Percentiles rank a stretch among this genome's conserved stretches.
Evolutionary conservation across 352 stramenopile species (phyloP).

Genomic region (Phytophthora niederhauseri): DNA sequence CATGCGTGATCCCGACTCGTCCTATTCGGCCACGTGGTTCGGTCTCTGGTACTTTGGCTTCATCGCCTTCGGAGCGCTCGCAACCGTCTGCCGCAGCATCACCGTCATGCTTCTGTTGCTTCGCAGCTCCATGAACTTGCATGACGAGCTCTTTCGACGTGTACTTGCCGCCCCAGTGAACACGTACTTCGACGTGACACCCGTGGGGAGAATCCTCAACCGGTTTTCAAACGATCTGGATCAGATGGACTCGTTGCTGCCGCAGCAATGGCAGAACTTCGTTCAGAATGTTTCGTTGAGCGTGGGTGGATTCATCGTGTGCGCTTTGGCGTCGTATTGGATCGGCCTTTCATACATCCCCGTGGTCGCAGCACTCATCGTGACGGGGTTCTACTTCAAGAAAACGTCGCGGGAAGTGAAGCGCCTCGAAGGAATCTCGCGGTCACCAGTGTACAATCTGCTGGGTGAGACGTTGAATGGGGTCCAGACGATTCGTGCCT

Average conservation of each 20-base stretch:
- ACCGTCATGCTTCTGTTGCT: slow-evolving; percentile 33
- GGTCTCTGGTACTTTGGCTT: slow-evolving; percentile 47
- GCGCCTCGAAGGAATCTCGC: slow-evolving; percentile 90
- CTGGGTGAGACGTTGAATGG: slow-evolving; percentile 94
- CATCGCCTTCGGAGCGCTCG: slow-evolving; percentile 32
- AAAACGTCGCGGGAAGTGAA: slow-evolving; percentile 88
- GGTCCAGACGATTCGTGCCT: slow-evolving; percentile 74
- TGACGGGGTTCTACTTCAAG: slow-evolving; percentile 83
- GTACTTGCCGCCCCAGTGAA: slow-evolving; percentile 51
- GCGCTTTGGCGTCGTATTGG: slow-evolving; percentile 38
- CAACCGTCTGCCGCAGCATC: slow-evolving; percentile 31
- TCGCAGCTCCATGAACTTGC: slow-evolving; percentile 36
- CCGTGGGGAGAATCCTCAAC: slow-evolving; percentile 57
- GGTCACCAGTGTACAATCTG: slow-evolving; percentile 93
- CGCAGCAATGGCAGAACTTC: slow-evolving; percentile 43
- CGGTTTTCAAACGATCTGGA: slow-evolving; percentile 65
- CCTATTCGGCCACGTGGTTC: slow-evolving; percentile 26
- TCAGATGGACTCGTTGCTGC: slow-evolving; percentile 51
- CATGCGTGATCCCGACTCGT: slow-evolving; percentile 14
- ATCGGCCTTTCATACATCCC: slow-evolving; percentile 63
- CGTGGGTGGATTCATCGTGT: slow-evolving; percentile 47
- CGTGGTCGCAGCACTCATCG: slow-evolving; percentile 50
- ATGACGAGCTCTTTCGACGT: slow-evolving; percentile 43
- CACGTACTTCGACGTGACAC: slow-evolving; percentile 62
- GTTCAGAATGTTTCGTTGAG: slow-evolving; percentile 45